Evolutionary conservation across 2,329 filamentous ascomycete species (phyloP), one percentile per base, ranked within the genome.

Genomic region (Nigrospora sphaerica): DNA sequence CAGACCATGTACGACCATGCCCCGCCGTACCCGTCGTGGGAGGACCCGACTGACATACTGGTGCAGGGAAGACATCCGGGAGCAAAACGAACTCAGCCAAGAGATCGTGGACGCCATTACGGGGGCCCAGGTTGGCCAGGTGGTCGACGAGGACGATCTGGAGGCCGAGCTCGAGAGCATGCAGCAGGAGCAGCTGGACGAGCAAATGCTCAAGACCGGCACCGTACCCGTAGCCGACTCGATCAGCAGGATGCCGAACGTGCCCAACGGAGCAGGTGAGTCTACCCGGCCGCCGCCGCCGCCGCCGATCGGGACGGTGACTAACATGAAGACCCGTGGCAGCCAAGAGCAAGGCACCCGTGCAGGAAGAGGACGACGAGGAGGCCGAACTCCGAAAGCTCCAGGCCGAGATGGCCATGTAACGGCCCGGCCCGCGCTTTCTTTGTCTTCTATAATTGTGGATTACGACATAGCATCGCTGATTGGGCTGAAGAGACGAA

Each of bases 321-420:
- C 45, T 43, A 39, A 44, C 16, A n/a, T 44, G 18, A 45, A 19
- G 9, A 37, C 13, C 28, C 13, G 32, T 13, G 31, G 49, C 49
- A 78, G 73, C 74, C 65, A 74, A 75, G 71, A 66, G 71, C 55
- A 61, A 68, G 16, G 64, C 64, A 14, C 69, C 71, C 50, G 64
- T 67, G 55, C 23, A 28, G 23, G 83, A 86, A 62, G 89, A 95
- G 66, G 91, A 96, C 66, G 92, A 97, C 76, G 93, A 97, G 63
- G 92, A 97, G 67, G 92, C 85, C 59, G 92, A 97, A 72, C 74
- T 97, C 62, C 81, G 86, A 68, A 96, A 93, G 71, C 69, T 98
- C 57, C 90, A 95, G 65, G 91, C 89, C 33, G 92, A 96, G 69
- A 97, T 97, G 92, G 91, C 91, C 54, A 95, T 96, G 85, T 95